These are phyloP conservation scores for Chaetomiaceae sp. DNA, from an alignment of 2,329 filamentous ascomycete species.

Conservation along the genomic window DNA sequence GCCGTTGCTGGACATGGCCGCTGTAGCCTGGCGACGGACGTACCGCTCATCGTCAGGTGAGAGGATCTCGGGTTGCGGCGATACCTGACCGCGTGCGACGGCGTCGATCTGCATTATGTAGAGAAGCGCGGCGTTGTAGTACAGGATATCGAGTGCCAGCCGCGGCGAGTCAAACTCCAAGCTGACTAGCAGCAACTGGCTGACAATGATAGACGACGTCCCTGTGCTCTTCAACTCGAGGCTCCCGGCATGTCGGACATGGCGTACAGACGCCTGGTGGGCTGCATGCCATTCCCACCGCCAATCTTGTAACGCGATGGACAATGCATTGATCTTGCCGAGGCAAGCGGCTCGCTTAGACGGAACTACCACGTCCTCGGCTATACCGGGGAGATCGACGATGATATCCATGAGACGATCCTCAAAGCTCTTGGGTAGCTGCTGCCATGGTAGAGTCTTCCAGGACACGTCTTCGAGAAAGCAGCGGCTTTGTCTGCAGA, in stretches of 20 bases:
- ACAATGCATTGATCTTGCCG: background rate
- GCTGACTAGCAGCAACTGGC: background rate
- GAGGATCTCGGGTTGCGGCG: background rate
- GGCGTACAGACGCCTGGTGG: background rate
- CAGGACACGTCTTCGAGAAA: constrained; percentile 2
- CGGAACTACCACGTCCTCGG: background rate
- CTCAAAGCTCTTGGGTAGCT: constrained; percentile 1
- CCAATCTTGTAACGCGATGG: background rate
- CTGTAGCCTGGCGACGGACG: background rate
- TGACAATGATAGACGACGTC: background rate
- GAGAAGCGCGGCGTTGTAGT: constrained; percentile 1
- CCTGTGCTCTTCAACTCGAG: background rate
- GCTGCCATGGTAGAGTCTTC: constrained; percentile 1
- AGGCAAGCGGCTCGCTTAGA: background rate
- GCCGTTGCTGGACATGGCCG: background rate
- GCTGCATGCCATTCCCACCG: constrained; percentile 4
- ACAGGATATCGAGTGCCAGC: constrained; percentile 1
- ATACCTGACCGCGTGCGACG: background rate
- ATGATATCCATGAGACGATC: constrained; percentile 4
- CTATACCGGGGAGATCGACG: background rate
- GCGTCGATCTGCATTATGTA: constrained; percentile 3
- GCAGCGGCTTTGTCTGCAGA: background rate
- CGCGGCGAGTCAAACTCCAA: constrained; percentile 5
- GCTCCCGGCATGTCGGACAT: background rate
- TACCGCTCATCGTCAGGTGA: background rate